phyloP scores from a whole-genome alignment of 345 rosid genomes.

The Salix dunnii region DNA sequence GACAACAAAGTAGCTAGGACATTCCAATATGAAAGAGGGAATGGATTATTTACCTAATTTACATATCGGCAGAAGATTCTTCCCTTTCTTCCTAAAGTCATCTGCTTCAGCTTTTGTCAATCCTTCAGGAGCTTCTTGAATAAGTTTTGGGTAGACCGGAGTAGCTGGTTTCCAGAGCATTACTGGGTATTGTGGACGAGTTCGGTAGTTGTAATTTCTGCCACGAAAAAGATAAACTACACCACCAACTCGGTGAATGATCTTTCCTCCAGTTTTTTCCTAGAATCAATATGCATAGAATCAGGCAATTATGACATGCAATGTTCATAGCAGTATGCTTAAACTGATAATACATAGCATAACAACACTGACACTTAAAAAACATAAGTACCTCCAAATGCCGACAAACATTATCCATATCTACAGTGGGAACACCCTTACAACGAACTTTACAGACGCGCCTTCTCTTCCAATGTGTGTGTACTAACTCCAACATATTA shows the following conservation, averaged over 20 bases:
- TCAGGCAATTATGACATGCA: not conserved
- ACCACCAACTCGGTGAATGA: conserved; percentile 74
- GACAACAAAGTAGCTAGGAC: not conserved
- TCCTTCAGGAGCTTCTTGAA: conserved; percentile 86
- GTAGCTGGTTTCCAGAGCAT: conserved; percentile 99
- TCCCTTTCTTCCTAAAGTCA: conserved; percentile 58
- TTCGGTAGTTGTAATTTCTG: conserved; percentile 73
- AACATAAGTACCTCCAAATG: conserved; percentile 68
- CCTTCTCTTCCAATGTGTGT: conserved; percentile 78
- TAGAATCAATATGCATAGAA: conserved; percentile 19
- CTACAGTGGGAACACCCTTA: conserved; percentile 87
- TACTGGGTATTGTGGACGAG: conserved; percentile 76
- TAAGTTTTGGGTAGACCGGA: conserved; percentile 93
- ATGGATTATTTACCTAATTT: conserved; percentile 55
- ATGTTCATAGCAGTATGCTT: not conserved
- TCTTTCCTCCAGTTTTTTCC: conserved; percentile 85
- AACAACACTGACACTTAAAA: not conserved
- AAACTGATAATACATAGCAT: not conserved
- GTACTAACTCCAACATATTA: conserved; percentile 92
- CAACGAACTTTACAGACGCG: conserved; percentile 83
- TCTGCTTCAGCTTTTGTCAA: conserved; percentile 71
- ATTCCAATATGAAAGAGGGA: not conserved
- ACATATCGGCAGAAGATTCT: conserved; percentile 72
- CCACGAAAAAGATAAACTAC: conserved; percentile 83
- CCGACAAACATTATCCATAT: conserved; percentile 79